A percentile compares a stretch with the other conserved stretches of the same genome.
phyloP scores from a whole-genome alignment of 495 filamentous ascomycete species.

The Neurospora discreta region DNA sequence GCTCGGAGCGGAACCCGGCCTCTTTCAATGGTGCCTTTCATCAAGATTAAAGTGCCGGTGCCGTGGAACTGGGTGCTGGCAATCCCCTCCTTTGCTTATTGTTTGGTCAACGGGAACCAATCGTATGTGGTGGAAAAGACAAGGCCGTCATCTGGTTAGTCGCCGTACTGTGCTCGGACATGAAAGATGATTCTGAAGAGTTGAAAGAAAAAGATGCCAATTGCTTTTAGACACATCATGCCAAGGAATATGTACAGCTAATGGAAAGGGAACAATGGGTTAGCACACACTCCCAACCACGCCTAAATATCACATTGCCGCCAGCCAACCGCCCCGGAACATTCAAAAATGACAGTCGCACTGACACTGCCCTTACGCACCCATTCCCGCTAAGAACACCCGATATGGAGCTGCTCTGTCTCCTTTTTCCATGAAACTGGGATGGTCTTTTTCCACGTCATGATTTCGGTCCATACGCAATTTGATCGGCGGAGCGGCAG shows the following conservation, averaged over 20 bases:
- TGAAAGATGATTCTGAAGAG: neutral
- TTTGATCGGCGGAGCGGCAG: neutral
- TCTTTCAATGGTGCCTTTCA: neutral
- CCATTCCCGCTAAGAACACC: neutral
- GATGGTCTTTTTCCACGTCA: neutral
- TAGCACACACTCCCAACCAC: neutral
- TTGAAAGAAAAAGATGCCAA: neutral
- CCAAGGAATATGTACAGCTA: neutral
- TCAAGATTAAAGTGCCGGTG: neutral
- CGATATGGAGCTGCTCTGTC: neutral
- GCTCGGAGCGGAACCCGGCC: neutral
- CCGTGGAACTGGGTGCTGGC: neutral
- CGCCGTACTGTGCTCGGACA: neutral
- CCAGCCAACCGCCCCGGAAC: neutral
- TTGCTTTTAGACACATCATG: neutral
- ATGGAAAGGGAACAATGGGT: neutral
- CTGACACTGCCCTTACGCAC: neutral
- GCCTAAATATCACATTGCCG: neutral
- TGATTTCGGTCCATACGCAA: neutral
- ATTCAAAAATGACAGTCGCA: neutral
- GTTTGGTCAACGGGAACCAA: neutral
- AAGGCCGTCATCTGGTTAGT: neutral
- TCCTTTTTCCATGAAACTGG: neutral
- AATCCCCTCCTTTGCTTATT: neutral
- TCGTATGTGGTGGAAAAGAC: neutral